phyloP scores from a whole-genome alignment of 768 basidiomycete species.

The Sarcodon aspratus region DNA sequence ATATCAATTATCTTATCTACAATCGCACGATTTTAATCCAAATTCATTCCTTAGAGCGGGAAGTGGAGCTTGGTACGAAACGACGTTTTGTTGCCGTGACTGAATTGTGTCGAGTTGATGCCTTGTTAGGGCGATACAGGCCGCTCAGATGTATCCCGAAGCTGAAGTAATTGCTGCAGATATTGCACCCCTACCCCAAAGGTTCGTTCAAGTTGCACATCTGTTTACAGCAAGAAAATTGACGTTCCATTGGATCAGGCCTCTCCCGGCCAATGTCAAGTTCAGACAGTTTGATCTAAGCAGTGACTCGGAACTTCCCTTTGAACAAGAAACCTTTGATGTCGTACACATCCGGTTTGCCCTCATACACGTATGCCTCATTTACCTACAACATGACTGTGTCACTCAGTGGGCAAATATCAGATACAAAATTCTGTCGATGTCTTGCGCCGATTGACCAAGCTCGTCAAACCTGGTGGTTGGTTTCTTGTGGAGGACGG shows the following conservation, averaged over 20 bases:
- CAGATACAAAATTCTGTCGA: constrained; percentile 9
- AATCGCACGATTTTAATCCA: background rate
- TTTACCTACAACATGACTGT: background rate
- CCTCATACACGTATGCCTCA: constrained; percentile 11
- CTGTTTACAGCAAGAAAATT: too few species aligned
- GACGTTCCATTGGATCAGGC: too few species aligned
- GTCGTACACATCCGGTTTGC: constrained; percentile 14
- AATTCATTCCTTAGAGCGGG: background rate
- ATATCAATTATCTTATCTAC: background rate
- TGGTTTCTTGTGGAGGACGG: constrained; percentile 13
- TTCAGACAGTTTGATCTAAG: too few species aligned
- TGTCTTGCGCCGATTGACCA: constrained; percentile 9
- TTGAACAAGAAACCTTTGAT: constrained; percentile 12
- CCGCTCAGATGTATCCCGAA: too few species aligned
- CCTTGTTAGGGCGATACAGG: background rate
- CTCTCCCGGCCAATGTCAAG: too few species aligned
- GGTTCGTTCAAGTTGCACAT: too few species aligned
- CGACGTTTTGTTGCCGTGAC: too few species aligned
- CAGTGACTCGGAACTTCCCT: constrained; percentile 6
- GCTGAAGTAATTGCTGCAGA: background rate
- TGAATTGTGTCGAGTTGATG: too few species aligned
- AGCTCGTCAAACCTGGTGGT: constrained; percentile 7
- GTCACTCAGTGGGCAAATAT: too few species aligned
- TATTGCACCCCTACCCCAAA: background rate
- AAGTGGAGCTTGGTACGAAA: background rate